Conservation (phyloP, 148 eudicot genomes). For the Rhododendron mucronatum region DNA sequence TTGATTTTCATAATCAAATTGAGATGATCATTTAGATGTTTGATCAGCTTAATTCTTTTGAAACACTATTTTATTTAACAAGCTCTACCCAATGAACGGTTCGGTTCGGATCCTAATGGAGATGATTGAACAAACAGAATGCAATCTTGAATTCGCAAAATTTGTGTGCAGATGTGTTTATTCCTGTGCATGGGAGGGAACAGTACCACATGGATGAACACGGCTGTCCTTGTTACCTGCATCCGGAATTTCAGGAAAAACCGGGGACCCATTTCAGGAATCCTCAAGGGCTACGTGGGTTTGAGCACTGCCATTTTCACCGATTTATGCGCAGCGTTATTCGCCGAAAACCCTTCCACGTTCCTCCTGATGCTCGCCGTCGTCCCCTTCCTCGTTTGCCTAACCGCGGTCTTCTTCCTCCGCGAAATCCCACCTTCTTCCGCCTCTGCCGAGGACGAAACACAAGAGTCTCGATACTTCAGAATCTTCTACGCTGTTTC, state of each 20-base stretch:
- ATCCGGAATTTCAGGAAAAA: conserved; percentile 53
- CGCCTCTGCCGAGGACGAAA: conserved; percentile 26
- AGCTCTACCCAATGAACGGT: background rate
- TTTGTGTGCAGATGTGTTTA: conserved; percentile 51
- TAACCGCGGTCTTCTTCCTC: conserved; percentile 46
- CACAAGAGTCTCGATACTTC: conserved; percentile 44
- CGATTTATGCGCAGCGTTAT: conserved; percentile 52
- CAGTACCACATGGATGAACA: conserved; percentile 72
- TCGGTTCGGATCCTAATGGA: background rate
- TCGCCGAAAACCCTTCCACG: conserved; percentile 35
- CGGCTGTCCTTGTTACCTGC: conserved; percentile 62
- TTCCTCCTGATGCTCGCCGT: conserved; percentile 54
- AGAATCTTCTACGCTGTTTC: conserved; percentile 51
- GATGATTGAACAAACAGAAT: background rate
- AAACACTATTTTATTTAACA: background rate
- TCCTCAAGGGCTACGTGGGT: conserved; percentile 67
- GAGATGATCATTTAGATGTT: background rate
- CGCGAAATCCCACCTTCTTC: conserved; percentile 40
- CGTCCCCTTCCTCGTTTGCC: conserved; percentile 51
- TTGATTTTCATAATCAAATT: background rate
- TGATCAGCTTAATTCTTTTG: background rate
- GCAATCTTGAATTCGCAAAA: background rate
- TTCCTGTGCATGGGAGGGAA: conserved; percentile 70
- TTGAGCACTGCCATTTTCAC: conserved; percentile 71
- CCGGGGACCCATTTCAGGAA: conserved; percentile 63